These are phyloP conservation scores for Chaetomidium leptoderma DNA, from an alignment of 495 filamentous ascomycete genomes.

Conservation along the genomic window DNA sequence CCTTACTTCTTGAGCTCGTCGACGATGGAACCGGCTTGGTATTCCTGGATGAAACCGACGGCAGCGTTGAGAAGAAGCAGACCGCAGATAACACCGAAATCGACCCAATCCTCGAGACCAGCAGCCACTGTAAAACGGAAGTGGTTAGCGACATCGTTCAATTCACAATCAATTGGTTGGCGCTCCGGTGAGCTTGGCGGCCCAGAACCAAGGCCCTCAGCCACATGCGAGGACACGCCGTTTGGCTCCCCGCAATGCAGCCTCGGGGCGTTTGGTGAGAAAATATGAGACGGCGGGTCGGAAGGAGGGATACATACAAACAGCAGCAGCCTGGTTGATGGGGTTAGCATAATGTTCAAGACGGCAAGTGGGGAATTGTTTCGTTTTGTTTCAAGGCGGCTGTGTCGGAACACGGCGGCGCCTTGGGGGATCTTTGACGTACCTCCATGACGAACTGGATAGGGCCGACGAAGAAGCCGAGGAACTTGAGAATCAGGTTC, in stretches of 20 bases:
- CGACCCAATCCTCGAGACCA: constrained; percentile 76
- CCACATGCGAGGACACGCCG: neutral
- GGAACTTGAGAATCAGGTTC: constrained; percentile 77
- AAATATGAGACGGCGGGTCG: neutral
- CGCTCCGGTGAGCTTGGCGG: constrained; percentile 4
- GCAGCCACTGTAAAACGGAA: constrained; percentile 48
- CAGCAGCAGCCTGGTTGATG: constrained; percentile 33
- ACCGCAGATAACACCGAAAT: constrained; percentile 75
- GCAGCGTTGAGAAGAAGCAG: constrained; percentile 73
- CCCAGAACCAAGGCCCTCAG: neutral
- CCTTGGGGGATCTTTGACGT: constrained; percentile 32
- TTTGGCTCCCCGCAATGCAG: constrained; percentile 6
- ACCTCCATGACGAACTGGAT: constrained; percentile 96
- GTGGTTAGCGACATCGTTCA: constrained; percentile 7
- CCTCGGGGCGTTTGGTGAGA: neutral
- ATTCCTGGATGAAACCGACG: constrained; percentile 87
- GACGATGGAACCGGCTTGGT: constrained; percentile 84
- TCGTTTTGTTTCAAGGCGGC: constrained; percentile 31
- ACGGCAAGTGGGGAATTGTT: constrained; percentile 25
- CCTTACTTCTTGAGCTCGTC: constrained; percentile 74
- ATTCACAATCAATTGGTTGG: neutral
- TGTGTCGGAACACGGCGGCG: constrained; percentile 16
- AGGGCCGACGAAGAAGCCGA: constrained; percentile 80
- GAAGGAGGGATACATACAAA: constrained; percentile 28
- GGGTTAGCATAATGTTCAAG: constrained; percentile 23